Evolutionary conservation across 129 eudicot genomes (phyloP), one percentile per base, ranked within the genome.

Genomic region (Lactuca sativa): DNA sequence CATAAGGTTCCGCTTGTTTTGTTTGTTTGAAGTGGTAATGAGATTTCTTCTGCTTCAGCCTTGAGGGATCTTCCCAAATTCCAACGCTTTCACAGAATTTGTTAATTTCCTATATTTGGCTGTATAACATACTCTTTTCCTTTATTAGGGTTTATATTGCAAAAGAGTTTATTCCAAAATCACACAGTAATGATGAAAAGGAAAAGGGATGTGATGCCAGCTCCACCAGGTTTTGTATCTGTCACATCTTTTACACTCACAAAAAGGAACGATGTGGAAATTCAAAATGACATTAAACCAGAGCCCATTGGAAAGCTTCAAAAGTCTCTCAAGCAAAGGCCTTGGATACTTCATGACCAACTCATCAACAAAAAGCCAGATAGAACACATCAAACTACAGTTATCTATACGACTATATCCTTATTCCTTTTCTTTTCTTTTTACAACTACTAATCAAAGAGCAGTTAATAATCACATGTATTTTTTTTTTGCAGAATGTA

Each of bases 211-310:
- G 72, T 72, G 9, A 40, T 73, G 44, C 49, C 88, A 15, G 81
- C 81, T 37, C 95, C 90, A 38, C 95, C 95, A 16, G 92, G 86
- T 63, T 85, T 77, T 85, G 84, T 49, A 48, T 82, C 95, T 12
- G 81, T 77, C 56, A 78, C 92, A 30, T 74, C 89, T 69, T 81
- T 91, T 72, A 77, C 85, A 3, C 77, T 91, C 43, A 65, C 64
- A 51, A 74, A 68, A 37, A 51, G 21, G 44, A 64, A 38, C 60
- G 37, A 59, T 5, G 57, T 47, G 80, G 86, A 56, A 55, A 31
- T 60, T 56, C 79, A 34, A 41, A 62, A 44, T 48, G 74, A 73
- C 62, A 5, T 36, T 82, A 66, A 71, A 66, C 51, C 53, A 34
- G 85, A 78, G 51, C 53, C 78, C 25, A 48, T 61, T 25, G 77